These are phyloP conservation scores for Glomus cerebriforme DNA, from an alignment of 192 early-diverging fungal species.

Conservation along the genomic window DNA sequence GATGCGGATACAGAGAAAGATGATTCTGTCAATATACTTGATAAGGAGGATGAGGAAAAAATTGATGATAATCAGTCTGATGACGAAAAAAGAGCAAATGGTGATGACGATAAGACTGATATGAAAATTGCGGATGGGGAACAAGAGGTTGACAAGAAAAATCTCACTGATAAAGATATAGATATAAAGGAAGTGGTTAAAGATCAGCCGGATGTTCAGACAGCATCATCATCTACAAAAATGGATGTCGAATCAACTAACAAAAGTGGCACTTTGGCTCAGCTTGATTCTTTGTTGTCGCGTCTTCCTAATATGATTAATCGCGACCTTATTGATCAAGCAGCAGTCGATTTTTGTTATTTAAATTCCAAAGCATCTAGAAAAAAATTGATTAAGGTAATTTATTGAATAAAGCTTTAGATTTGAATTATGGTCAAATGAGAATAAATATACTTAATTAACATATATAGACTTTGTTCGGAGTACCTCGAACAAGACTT, in stretches of 20 bases:
- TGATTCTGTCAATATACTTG: constrained; percentile 23
- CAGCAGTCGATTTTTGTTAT: constrained; percentile 92
- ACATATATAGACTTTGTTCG: constrained; percentile 58
- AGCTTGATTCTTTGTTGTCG: constrained; percentile 70
- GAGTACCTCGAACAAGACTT: constrained; percentile 77
- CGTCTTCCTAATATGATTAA: constrained; percentile 77
- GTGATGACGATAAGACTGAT: constrained; percentile 32
- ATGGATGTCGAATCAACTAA: constrained; percentile 15
- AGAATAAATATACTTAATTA: too few relatives aligned
- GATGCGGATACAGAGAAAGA: constrained; percentile 35
- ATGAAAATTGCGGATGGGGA: constrained; percentile 36
- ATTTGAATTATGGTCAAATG: not conserved
- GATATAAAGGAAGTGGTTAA: not conserved
- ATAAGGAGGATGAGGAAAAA: constrained; percentile 47
- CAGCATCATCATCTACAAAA: constrained; percentile 27
- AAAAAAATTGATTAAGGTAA: constrained; percentile 70
- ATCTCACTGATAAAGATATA: constrained; percentile 36
- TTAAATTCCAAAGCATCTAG: constrained; percentile 80
- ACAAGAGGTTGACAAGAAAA: constrained; percentile 34
- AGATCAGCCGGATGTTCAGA: constrained; percentile 16
- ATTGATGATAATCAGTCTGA: constrained; percentile 23
- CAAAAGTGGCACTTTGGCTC: constrained; percentile 41
- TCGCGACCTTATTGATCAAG: constrained; percentile 83
- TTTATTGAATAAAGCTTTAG: not conserved
- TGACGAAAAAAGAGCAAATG: constrained; percentile 29